phyloP scores from a whole-genome alignment of 768 basidiomycete species.

The Omphalotus guepiniiformis region DNA sequence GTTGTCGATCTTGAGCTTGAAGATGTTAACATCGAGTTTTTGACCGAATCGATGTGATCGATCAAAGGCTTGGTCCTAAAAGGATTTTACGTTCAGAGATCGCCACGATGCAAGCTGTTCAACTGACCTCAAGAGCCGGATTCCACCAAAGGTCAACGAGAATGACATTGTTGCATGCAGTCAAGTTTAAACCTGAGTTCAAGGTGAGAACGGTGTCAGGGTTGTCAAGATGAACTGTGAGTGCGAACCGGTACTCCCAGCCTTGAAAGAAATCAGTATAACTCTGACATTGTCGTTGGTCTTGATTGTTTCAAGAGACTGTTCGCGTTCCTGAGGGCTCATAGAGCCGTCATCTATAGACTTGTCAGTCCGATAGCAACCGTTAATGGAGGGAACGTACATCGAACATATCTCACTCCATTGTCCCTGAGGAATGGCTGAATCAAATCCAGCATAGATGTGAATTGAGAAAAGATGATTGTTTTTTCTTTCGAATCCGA shows the following conservation, averaged over 20 bases:
- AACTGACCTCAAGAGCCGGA: constrained; percentile 68
- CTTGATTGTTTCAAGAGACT: constrained; percentile 68
- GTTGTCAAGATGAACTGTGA: no score
- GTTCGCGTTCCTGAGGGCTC: constrained; percentile 71
- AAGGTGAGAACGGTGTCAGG: constrained; percentile 3
- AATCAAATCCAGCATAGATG: constrained; percentile 80
- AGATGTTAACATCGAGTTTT: constrained; percentile 79
- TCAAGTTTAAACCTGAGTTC: constrained; percentile 74
- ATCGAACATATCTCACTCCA: constrained; percentile 75
- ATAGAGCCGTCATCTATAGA: constrained; percentile 84
- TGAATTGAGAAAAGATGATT: constrained; percentile 95
- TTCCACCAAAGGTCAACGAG: constrained; percentile 96
- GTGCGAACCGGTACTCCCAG: constrained; percentile 82
- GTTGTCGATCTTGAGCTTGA: constrained; percentile 81
- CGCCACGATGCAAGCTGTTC: background rate
- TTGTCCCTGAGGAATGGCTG: constrained; percentile 75
- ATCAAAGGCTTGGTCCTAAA: constrained; percentile 88
- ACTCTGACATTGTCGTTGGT: constrained; percentile 54
- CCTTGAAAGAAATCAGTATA: constrained; percentile 95
- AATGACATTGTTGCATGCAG: constrained; percentile 92
- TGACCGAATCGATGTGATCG: constrained; percentile 90
- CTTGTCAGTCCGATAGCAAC: background rate
- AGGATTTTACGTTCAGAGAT: constrained; percentile 16
- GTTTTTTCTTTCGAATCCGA: constrained; percentile 76
- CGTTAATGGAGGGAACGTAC: constrained; percentile 45